Evolutionary conservation across 257 asterid genomes (phyloP).

Genomic region (Paulownia fortunei): DNA sequence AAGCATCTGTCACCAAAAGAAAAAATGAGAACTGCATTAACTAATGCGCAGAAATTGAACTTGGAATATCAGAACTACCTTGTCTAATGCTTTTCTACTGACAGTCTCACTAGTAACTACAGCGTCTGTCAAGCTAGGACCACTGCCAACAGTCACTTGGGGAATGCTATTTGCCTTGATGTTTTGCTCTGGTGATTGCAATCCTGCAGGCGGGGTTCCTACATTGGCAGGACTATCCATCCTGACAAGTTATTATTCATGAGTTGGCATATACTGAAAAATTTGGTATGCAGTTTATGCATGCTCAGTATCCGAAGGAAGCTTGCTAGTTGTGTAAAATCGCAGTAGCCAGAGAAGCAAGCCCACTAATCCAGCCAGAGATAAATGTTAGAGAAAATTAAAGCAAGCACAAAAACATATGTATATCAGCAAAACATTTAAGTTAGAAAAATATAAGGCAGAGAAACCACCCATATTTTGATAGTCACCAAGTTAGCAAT

Average conservation of each 20-base stretch:
- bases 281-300: not conserved
- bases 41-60: slow-evolving; percentile 42
- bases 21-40: slow-evolving; percentile 45
- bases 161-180: slow-evolving; percentile 45
- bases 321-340: not conserved
- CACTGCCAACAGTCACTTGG: slow-evolving; percentile 43
- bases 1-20: not conserved
- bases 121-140: slow-evolving; percentile 41
- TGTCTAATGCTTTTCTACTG: slow-evolving; percentile 92
- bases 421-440: not conserved
- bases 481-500: not conserved
- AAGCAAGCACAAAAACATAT: not conserved
- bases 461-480: not conserved
- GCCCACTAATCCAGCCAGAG: not conserved
- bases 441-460: not conserved
- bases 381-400: not conserved
- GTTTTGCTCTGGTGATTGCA: slow-evolving; percentile 51
- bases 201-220: slow-evolving; percentile 43
- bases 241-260: slow-evolving; percentile 48
- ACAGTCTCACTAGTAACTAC: slow-evolving; percentile 69
- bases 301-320: slow-evolving; percentile 2
- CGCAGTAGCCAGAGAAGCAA: not conserved
- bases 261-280: slow-evolving; percentile 14
- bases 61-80: slow-evolving; percentile 54
- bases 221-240: slow-evolving; percentile 42